Conservation (phyloP, 148 eudicot genomes). For the Spergularia marina region DNA sequence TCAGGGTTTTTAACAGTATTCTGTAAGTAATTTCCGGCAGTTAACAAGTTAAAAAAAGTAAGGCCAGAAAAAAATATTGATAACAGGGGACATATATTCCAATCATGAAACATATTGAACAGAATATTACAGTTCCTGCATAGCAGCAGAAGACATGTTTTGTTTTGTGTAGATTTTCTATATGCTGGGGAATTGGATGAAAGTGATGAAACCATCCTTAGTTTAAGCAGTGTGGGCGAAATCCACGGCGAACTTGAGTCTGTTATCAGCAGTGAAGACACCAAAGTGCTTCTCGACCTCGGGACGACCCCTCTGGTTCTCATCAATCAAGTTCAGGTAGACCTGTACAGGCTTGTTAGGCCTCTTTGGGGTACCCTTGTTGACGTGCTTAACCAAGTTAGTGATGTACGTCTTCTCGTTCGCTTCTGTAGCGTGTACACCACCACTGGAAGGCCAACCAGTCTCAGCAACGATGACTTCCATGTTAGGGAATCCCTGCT, state of each 20-base stretch:
- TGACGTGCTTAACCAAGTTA: slow-evolving; percentile 45
- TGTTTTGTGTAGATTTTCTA: background rate
- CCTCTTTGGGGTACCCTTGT: slow-evolving; percentile 48
- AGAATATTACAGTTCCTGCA: background rate
- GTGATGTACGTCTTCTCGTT: slow-evolving; percentile 42
- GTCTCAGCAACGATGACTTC: slow-evolving; percentile 52
- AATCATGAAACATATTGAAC: slow-evolving; percentile 13
- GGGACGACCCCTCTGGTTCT: slow-evolving; percentile 38
- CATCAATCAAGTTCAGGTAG: slow-evolving; percentile 59
- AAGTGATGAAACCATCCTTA: slow-evolving; percentile 4
- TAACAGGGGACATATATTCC: background rate
- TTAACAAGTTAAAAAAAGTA: no score
- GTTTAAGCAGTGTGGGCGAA: slow-evolving; percentile 23
- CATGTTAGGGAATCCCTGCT: slow-evolving; percentile 27
- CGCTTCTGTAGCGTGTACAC: slow-evolving; percentile 24
- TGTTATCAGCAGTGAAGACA: slow-evolving; percentile 36
- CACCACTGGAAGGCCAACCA: slow-evolving; percentile 69
- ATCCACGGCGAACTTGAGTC: slow-evolving; percentile 41
- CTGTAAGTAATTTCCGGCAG: no score
- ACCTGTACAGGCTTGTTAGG: slow-evolving; percentile 38
- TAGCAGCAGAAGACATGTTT: background rate
- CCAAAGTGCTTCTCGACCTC: slow-evolving; percentile 61
- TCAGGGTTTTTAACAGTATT: no score
- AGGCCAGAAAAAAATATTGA: no score
- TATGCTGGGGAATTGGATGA: background rate